Conservation (phyloP, 805 yeast genomes). For the Cyberlindnera xylosilytica region DNA sequence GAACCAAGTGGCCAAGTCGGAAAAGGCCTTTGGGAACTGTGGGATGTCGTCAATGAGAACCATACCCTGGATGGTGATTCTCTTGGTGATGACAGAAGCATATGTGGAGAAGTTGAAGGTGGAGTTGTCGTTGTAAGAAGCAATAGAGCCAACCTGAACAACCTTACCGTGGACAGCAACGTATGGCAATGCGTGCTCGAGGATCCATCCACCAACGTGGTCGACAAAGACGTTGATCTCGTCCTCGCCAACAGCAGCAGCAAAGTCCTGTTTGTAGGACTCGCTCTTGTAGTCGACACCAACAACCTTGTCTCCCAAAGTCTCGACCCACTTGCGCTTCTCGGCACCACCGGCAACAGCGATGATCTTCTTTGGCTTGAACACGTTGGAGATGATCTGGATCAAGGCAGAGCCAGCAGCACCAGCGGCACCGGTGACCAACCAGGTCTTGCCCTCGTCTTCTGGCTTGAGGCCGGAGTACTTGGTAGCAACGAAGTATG, state of each 20-base stretch:
- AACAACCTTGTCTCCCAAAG: slow-evolving; percentile 50
- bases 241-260: slow-evolving; percentile 43
- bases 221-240: slow-evolving; percentile 55
- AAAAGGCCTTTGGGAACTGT: slow-evolving; percentile 37
- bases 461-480: slow-evolving; percentile 46
- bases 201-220: slow-evolving; percentile 60
- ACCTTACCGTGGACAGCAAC: slow-evolving; percentile 41
- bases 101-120: slow-evolving; percentile 37
- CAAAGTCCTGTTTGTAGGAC: slow-evolving; percentile 34
- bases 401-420: slow-evolving; percentile 61
- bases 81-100: slow-evolving; percentile 43
- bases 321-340: slow-evolving; percentile 51
- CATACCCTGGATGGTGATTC: slow-evolving; percentile 53
- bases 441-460: slow-evolving; percentile 40
- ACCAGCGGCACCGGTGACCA: slow-evolving; percentile 67
- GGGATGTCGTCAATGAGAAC: slow-evolving; percentile 43
- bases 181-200: slow-evolving; percentile 39
- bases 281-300: slow-evolving; percentile 51
- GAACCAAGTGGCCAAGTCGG: slow-evolving; percentile 35
- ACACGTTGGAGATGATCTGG: slow-evolving; percentile 51
- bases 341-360: slow-evolving; percentile 61
- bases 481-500: slow-evolving; percentile 51
- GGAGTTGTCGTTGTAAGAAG: slow-evolving; percentile 47
- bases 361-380: slow-evolving; percentile 53
- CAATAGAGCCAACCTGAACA: slow-evolving; percentile 60